Conservation (phyloP, 2,329 filamentous ascomycete genomes). For the Microsporum audouinii region DNA sequence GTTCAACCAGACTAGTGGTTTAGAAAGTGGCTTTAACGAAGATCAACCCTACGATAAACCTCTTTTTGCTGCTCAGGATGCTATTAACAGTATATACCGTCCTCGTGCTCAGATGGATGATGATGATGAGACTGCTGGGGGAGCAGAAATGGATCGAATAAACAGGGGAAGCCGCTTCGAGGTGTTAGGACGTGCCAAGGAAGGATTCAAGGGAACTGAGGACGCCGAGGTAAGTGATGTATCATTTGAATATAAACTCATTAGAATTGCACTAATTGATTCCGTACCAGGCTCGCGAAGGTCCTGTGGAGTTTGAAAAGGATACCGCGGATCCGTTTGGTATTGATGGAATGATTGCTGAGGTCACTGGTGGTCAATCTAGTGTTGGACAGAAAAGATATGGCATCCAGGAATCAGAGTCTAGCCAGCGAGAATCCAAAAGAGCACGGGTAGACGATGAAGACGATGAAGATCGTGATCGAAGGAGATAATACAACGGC, state of each 20-base stretch:
- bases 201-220: slow-evolving; percentile 74
- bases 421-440: slow-evolving; percentile 43
- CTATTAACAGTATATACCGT: slow-evolving; percentile 86
- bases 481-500: slow-evolving; percentile 8
- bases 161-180: slow-evolving; percentile 80
- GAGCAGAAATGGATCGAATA: slow-evolving; percentile 76
- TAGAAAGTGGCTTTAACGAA: slow-evolving; percentile 88
- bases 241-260: background rate
- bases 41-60: slow-evolving; percentile 97
- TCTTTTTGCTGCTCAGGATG: slow-evolving; percentile 88
- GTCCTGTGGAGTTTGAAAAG: slow-evolving; percentile 93
- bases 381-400: slow-evolving; percentile 39
- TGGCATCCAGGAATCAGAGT: slow-evolving; percentile 32
- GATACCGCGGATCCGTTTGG: slow-evolving; percentile 80
- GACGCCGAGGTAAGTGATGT: slow-evolving; percentile 58
- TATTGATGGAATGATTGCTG: slow-evolving; percentile 83
- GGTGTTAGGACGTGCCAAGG: slow-evolving; percentile 65
- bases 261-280: slow-evolving; percentile 11
- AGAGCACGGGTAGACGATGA: slow-evolving; percentile 63
- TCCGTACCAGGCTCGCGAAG: slow-evolving; percentile 55
- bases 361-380: slow-evolving; percentile 47
- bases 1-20: slow-evolving; percentile 88
- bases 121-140: slow-evolving; percentile 66
- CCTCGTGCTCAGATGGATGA: slow-evolving; percentile 60
- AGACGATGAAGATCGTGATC: slow-evolving; percentile 10